Conservation (phyloP, 1,284 basidiomycete genomes). For the Microbotryomycetes sp. region DNA sequence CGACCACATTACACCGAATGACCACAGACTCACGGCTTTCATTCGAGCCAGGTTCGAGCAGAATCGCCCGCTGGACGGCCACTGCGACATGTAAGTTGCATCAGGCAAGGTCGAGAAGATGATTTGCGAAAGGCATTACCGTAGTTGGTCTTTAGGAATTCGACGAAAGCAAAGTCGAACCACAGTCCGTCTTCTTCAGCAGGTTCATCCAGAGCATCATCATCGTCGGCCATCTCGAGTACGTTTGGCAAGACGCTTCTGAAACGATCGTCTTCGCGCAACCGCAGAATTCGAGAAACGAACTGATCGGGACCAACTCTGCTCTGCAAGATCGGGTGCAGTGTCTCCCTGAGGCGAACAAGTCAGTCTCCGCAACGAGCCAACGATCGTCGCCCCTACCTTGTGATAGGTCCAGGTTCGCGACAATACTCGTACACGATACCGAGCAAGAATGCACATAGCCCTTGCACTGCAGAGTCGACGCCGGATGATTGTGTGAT, state of each 20-base stretch:
- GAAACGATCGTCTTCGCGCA: constrained; percentile 88
- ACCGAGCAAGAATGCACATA: constrained; percentile 87
- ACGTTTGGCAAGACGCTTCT: constrained; percentile 76
- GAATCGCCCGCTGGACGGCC: constrained; percentile 49
- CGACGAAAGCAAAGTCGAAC: constrained; percentile 98
- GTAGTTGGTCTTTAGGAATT: constrained; percentile 97
- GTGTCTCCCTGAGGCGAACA: constrained; percentile 54
- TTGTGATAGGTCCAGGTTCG: constrained; percentile 82
- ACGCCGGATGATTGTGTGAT: constrained; percentile 82
- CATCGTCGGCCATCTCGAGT: constrained; percentile 43
- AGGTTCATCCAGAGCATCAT: constrained; percentile 45
- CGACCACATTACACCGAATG: too few species aligned
- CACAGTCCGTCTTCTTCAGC: constrained; percentile 76
- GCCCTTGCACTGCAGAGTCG: constrained; percentile 79
- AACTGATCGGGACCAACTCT: constrained; percentile 77
- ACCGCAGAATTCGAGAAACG: constrained; percentile 71
- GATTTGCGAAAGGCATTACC: too few species aligned
- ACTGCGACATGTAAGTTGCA: constrained; percentile 37
- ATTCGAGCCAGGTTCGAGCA: constrained; percentile 45
- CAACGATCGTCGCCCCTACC: constrained; percentile 1
- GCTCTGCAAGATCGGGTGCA: constrained; percentile 77
- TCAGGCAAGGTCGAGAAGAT: not conserved
- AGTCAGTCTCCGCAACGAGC: not conserved
- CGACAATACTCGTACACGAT: constrained; percentile 91
- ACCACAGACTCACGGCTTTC: constrained; percentile 1